Evolutionary conservation across 2,329 filamentous ascomycete genomes (phyloP).

Genomic region (Epichloe brachyelytri): DNA sequence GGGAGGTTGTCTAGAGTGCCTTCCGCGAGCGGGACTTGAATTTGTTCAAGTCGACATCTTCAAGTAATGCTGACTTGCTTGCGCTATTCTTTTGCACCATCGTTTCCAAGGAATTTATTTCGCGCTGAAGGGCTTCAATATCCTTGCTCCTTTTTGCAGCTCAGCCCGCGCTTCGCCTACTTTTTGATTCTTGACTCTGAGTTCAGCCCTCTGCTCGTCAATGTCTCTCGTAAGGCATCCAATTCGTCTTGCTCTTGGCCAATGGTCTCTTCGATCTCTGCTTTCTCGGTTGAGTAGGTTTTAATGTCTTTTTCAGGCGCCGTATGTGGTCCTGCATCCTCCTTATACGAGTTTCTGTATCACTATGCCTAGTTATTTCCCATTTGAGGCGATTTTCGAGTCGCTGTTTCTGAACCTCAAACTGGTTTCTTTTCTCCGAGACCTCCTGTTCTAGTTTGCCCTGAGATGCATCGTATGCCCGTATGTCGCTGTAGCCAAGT

Average conservation of each 20-base stretch:
- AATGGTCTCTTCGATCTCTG: slow-evolving; percentile 59
- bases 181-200: slow-evolving; percentile 57
- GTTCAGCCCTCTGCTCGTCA: slow-evolving; percentile 55
- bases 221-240: slow-evolving; percentile 57
- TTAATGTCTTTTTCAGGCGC: slow-evolving; percentile 57
- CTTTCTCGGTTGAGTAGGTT: slow-evolving; percentile 58
- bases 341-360: slow-evolving; percentile 56
- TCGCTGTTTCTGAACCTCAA: slow-evolving; percentile 69
- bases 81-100: slow-evolving; percentile 77
- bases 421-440: slow-evolving; percentile 73
- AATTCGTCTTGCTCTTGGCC: slow-evolving; percentile 64
- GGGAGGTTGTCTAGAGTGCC: slow-evolving; percentile 77
- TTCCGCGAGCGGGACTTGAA: slow-evolving; percentile 65
- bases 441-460: slow-evolving; percentile 86
- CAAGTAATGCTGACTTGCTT: slow-evolving; percentile 71
- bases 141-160: slow-evolving; percentile 71
- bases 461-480: slow-evolving; percentile 87
- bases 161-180: slow-evolving; percentile 69
- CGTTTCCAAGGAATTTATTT: slow-evolving; percentile 67
- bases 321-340: slow-evolving; percentile 53
- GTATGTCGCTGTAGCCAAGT: slow-evolving; percentile 78
- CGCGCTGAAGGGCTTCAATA: slow-evolving; percentile 60
- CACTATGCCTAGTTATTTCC: slow-evolving; percentile 38
- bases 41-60: slow-evolving; percentile 86
- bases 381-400: slow-evolving; percentile 50